phyloP scores from a whole-genome alignment of 768 basidiomycete species.

The Suillus bovinus region DNA sequence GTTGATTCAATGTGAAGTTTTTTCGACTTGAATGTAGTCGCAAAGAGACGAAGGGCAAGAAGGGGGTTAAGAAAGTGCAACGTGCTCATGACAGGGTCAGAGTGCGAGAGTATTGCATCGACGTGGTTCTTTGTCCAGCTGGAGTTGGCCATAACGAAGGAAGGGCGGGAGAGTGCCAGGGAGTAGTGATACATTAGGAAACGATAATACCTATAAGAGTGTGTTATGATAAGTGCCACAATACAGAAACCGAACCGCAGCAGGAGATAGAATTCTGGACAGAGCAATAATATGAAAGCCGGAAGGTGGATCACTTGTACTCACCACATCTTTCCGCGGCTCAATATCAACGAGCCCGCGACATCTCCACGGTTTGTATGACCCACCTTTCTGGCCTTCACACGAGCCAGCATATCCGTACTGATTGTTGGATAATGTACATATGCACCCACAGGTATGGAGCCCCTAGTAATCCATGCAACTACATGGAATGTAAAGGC shows the following conservation, averaged over 20 bases:
- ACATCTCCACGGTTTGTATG: conserved; percentile 60
- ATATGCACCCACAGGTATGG: conserved; percentile 83
- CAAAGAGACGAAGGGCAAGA: conserved; percentile 34
- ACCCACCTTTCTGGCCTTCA: conserved; percentile 59
- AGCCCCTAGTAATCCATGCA: conserved; percentile 48
- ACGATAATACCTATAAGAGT: conserved; percentile 72
- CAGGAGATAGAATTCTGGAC: not conserved
- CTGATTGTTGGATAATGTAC: conserved; percentile 97
- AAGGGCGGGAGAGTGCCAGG: conserved; percentile 66
- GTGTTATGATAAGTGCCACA: not conserved
- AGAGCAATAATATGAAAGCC: not conserved
- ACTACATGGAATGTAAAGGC: conserved; percentile 90
- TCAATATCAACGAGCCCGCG: conserved; percentile 53
- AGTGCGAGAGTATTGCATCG: conserved; percentile 64
- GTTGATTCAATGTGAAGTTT: conserved; percentile 68
- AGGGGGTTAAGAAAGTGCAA: conserved; percentile 46
- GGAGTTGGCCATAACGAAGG: conserved; percentile 91
- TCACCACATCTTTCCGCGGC: conserved; percentile 64
- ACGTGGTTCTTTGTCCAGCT: conserved; percentile 92
- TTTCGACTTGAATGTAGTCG: conserved; percentile 9
- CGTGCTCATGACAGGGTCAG: conserved; percentile 49
- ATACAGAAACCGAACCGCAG: not conserved
- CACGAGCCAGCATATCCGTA: conserved; percentile 88
- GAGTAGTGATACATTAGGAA: conserved; percentile 86
- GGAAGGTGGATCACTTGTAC: conserved; percentile 20